Evolutionary conservation across 108 stramenopile genomes (phyloP).

Genomic region (Cylindrotheca fusiformis): DNA sequence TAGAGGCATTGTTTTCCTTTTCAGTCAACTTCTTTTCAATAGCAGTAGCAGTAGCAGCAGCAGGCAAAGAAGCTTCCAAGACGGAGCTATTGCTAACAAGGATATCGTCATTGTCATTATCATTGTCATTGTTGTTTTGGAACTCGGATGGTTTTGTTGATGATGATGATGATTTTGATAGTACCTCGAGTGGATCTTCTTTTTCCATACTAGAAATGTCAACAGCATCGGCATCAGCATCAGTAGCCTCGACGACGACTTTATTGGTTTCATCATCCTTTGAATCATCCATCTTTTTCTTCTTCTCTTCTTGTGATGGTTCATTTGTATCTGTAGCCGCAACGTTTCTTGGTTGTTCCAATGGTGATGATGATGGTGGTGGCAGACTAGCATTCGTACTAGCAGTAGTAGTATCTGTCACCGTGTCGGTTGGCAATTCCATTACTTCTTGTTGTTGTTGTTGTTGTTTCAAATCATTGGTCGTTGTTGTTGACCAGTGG

Average conservation of each 20-base stretch:
- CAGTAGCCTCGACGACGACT: neutral
- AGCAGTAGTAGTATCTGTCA: no score
- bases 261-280: neutral
- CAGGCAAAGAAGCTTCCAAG: neutral
- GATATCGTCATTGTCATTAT: constrained; percentile 1
- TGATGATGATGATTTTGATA: neutral
- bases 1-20: neutral
- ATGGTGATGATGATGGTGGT: no score
- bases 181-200: neutral
- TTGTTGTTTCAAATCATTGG: neutral
- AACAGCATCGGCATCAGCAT: constrained; percentile 6
- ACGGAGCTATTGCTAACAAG: no score
- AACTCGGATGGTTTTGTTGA: neutral
- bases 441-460: neutral
- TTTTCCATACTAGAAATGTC: neutral
- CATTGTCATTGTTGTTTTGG: neutral
- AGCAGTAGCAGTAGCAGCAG: neutral
- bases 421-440: neutral
- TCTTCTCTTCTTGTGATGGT: constrained; percentile 1
- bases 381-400: no score
- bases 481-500: constrained; percentile 9
- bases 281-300: neutral
- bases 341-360: neutral
- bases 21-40: neutral
- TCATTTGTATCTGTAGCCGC: neutral